Base-by-base conservation (phyloP, 1,284 basidiomycete genomes). In the Malassezia equina region DNA sequence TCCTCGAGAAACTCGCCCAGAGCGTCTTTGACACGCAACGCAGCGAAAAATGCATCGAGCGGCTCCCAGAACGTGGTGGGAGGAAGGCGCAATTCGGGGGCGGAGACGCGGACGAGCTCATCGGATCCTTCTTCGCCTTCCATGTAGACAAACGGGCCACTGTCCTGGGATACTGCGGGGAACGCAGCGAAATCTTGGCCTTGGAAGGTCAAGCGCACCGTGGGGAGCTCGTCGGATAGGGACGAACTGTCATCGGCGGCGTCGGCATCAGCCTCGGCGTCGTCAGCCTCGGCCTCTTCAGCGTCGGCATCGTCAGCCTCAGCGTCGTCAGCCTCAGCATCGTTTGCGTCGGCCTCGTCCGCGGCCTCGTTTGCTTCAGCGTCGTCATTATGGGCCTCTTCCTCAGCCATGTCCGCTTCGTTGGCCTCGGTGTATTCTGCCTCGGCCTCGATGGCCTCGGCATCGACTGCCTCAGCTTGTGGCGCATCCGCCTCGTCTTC, bases 1-100 rank as follows among this genome's bases (percentile, higher is more conserved):
- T 67, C 66, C 32, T 73, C 71, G 31, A 73, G 62, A 46, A 73
- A 73, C n/a, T 72, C 71, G 43, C 71, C 71, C 0, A 73, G 63
- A 1, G 67, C 66, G 3, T 64, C 57, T 28, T 60, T 60, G 15
- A 69, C 61, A 23, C 71, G 50, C 15, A 73, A 52, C 13, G 65
- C 51, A 2, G 52, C 53, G 28, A 71, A 72, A n/a, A 73, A 51
- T 28, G 54, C 53, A 28, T 68, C 66, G 12, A 73, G 64, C 0
- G 69, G 64, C 44, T 66, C 61, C 59, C 63, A 60, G 40, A 71
- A 65, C 9, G 61, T 54, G 24, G 65, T 56, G n/a, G 59, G 43
- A 1, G 55, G 32, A 4, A 66, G 43, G 11, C 51, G 51, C 19
- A 72, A 59, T 19, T 47, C 59, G 1, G 67, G 69, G 7, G 68